Evolutionary conservation across 2,329 filamentous ascomycete species (phyloP).

Genomic region (Exophiala oligosperma): DNA sequence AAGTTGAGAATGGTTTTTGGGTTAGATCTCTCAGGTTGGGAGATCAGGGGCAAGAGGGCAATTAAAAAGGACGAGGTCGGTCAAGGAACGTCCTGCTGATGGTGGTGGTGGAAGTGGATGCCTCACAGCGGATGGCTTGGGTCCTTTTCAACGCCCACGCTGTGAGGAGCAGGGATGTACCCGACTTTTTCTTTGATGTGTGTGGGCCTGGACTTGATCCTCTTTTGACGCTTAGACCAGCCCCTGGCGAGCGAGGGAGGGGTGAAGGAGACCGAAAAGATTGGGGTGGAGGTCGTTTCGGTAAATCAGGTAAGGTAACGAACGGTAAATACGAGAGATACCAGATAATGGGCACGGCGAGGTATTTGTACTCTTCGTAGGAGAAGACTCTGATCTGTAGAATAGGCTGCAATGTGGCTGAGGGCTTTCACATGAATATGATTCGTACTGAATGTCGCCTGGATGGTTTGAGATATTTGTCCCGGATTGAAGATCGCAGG

Average conservation of each 20-base stretch:
- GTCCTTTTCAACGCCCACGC: neutral
- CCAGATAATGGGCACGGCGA: neutral
- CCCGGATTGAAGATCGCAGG: neutral
- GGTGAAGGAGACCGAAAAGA: neutral
- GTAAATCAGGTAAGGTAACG: neutral
- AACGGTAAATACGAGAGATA: neutral
- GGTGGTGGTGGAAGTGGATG: slow-evolving; percentile 16
- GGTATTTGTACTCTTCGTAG: neutral
- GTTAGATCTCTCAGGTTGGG: slow-evolving; percentile 5
- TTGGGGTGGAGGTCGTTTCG: neutral
- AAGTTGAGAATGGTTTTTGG: slow-evolving; percentile 21
- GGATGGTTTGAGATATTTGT: neutral
- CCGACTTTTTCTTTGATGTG: neutral
- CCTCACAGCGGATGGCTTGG: slow-evolving; percentile 12
- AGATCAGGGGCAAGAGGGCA: slow-evolving; percentile 18
- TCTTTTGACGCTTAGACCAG: neutral
- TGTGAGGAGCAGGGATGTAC: slow-evolving; percentile 1
- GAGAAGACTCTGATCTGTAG: neutral
- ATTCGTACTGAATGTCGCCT: neutral
- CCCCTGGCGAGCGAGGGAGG: neutral
- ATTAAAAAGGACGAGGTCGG: slow-evolving; percentile 18
- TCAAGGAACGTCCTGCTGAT: neutral
- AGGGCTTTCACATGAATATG: neutral
- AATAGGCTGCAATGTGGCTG: neutral
- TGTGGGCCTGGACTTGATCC: neutral